Evolutionary conservation across 768 basidiomycete genomes (phyloP), one percentile per base, ranked within the genome.

Genomic region (Glaciozyma antarctica): DNA sequence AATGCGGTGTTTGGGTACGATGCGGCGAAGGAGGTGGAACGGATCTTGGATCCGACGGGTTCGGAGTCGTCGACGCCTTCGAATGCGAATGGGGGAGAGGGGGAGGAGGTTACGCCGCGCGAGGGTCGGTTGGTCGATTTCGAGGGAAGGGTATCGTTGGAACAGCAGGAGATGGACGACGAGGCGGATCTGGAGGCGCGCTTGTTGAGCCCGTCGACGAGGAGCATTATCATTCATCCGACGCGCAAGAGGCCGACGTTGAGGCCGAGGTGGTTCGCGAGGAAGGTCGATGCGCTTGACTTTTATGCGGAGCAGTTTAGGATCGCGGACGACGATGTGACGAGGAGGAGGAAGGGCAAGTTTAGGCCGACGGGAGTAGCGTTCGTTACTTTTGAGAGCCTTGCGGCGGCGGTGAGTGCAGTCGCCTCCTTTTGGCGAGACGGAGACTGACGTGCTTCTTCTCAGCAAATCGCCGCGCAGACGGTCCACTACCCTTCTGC

Each of bases 311-410:
- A 80, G 24, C 80, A 82, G 70, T 99, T 92, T 78, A 80, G 81
- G 65, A 84, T 85, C 60, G 86, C 87, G 2, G 91, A 98, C 75
- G 89, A 92, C 56, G 79, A 82, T 21, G 90, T 98, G 6, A 85
- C 84, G 76, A 84, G 82, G 73, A 81, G 85, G 73, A 80, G 94
- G 53, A 80, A 81, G 70, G 88, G 88, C 22, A 86, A 83, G 72
- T 93, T 90, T 75, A 85, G 82, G 71, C 81, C 91, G 2, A 90
- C 89, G 1, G 85, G 86, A 53, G 83, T 84, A 38, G 95, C 91
- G 0, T 99, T 98, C 73, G 88, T 98, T 24, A 98, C 95, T 0
- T 97, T 99, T 72, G 90, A 95, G 78, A 90, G 90, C 74, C 89
- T 93, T 85, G 88, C 89, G 1, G 87, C 86, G 71, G 90, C 91